These are phyloP conservation scores for Ceratorhiza oryzae-sativae DNA, from an alignment of 1,284 basidiomycete species.

Conservation along the genomic window DNA sequence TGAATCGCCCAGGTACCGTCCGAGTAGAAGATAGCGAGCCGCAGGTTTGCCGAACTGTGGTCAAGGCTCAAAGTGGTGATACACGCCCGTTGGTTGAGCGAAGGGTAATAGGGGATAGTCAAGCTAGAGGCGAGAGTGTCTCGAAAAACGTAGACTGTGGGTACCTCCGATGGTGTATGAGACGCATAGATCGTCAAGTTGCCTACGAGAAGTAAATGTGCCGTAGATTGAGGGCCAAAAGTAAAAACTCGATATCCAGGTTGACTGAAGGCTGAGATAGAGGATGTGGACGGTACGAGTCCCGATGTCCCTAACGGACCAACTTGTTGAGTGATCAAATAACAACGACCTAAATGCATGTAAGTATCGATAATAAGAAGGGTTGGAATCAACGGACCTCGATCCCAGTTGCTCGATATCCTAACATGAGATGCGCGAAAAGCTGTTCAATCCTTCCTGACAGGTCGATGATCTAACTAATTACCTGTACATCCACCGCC, in stretches of 20 bases:
- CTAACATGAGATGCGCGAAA: slow-evolving; percentile 13
- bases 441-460: slow-evolving; percentile 35
- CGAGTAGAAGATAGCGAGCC: slow-evolving; percentile 67
- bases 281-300: background rate
- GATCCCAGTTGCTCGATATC: slow-evolving; percentile 37
- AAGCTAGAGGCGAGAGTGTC: slow-evolving; percentile 3
- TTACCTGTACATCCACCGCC: slow-evolving; percentile 79
- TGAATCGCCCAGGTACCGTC: slow-evolving; percentile 71
- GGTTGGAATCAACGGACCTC: slow-evolving; percentile 2
- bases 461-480: slow-evolving; percentile 30
- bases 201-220: slow-evolving; percentile 12
- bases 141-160: slow-evolving; percentile 26
- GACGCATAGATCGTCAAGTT: slow-evolving; percentile 31
- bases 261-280: background rate
- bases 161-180: background rate
- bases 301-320: background rate
- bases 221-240: background rate
- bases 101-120: slow-evolving; percentile 34
- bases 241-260: background rate
- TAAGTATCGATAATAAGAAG: background rate
- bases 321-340: slow-evolving; percentile 12
- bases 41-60: slow-evolving; percentile 52
- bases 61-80: slow-evolving; percentile 71
- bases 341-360: slow-evolving; percentile 10
- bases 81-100: slow-evolving; percentile 50